Evolutionary conservation across 2,329 filamentous ascomycete species (phyloP).

Genomic region (Aureobasidium sp.): DNA sequence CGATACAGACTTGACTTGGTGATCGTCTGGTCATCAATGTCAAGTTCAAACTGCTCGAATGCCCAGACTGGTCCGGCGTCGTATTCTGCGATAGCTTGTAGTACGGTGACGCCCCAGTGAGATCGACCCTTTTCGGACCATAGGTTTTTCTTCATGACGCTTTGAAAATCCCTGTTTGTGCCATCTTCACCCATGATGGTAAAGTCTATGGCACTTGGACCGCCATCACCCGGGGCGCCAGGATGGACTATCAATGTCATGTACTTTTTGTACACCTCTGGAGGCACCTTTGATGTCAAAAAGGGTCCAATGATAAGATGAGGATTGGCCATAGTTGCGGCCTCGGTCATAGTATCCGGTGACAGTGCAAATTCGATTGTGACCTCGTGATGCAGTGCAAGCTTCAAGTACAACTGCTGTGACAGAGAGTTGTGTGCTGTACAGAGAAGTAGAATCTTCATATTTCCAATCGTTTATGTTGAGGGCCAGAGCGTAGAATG

Average conservation of each 20-base stretch:
- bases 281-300: slow-evolving; percentile 34
- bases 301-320: slow-evolving; percentile 40
- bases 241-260: slow-evolving; percentile 38
- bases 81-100: slow-evolving; percentile 36
- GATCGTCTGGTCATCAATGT: slow-evolving; percentile 35
- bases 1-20: slow-evolving; percentile 39
- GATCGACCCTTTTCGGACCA: slow-evolving; percentile 29
- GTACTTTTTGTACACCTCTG: slow-evolving; percentile 32
- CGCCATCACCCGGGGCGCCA: slow-evolving; percentile 38
- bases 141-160: slow-evolving; percentile 26
- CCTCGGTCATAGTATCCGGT: slow-evolving; percentile 32
- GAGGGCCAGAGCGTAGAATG: neutral
- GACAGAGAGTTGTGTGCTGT: slow-evolving; percentile 42
- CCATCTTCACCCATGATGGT: slow-evolving; percentile 39
- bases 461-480: slow-evolving; percentile 16
- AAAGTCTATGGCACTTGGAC: slow-evolving; percentile 39
- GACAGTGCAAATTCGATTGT: slow-evolving; percentile 35
- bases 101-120: slow-evolving; percentile 38
- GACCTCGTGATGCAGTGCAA: slow-evolving; percentile 33
- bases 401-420: slow-evolving; percentile 34
- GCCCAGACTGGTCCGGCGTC: slow-evolving; percentile 42
- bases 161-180: slow-evolving; percentile 26
- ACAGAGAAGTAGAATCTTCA: slow-evolving; percentile 40
- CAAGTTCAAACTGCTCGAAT: slow-evolving; percentile 37
- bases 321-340: slow-evolving; percentile 32